phyloP scores from a whole-genome alignment of 140 eudicot genomes.

The Senecio squalidus region DNA sequence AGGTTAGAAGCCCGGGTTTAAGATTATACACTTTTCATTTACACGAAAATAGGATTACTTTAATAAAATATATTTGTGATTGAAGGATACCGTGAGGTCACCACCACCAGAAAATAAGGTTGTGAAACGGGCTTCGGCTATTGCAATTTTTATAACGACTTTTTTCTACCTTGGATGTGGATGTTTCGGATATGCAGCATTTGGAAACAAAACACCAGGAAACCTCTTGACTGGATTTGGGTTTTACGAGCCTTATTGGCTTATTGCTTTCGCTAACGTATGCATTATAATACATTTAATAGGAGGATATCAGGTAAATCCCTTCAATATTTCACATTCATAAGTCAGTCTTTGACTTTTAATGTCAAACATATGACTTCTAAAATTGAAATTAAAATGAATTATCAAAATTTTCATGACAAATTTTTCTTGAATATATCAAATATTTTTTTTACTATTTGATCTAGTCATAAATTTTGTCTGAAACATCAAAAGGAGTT shows the following conservation, averaged over 20 bases:
- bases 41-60: not conserved
- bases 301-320: constrained; percentile 25
- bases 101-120: constrained; percentile 16
- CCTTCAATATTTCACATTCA: constrained; percentile 1
- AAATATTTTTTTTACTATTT: too few species aligned
- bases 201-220: constrained; percentile 20
- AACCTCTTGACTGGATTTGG: constrained; percentile 29
- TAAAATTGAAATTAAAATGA: too few species aligned
- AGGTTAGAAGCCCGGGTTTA: constrained; percentile 30
- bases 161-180: constrained; percentile 23
- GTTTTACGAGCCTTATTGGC: constrained; percentile 21
- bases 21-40: not conserved
- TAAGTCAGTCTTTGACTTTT: not conserved
- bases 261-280: constrained; percentile 13
- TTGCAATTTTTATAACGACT: constrained; percentile 11
- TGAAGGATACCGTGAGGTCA: constrained; percentile 23
- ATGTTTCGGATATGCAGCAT: constrained; percentile 23
- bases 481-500: too few species aligned
- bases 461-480: too few species aligned
- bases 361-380: not conserved
- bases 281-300: too few species aligned
- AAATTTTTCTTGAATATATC: too few species aligned
- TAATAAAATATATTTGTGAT: not conserved
- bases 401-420: not conserved
- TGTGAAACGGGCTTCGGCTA: constrained; percentile 11